A percentile compares a stretch with the other conserved stretches of the same genome.
Conservation (phyloP, 169 alveolate species). For the Eimeria mitis region DNA sequence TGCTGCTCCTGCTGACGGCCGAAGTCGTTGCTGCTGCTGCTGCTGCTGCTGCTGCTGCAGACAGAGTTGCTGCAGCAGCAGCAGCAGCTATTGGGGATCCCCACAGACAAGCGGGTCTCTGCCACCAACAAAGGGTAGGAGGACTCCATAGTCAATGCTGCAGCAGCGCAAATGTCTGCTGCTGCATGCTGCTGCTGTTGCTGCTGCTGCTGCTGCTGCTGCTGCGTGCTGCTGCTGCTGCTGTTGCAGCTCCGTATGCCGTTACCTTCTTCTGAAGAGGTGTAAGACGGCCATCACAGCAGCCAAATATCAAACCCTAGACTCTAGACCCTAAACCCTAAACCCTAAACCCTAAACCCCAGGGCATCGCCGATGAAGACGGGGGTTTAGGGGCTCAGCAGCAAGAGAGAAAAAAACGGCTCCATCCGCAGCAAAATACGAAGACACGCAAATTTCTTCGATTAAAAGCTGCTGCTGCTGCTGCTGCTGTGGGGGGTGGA, state of each 20-base stretch:
- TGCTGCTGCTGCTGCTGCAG: slow-evolving; percentile 23
- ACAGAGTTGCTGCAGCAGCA: slow-evolving; percentile 32
- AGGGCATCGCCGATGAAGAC: background rate
- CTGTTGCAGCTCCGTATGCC: background rate
- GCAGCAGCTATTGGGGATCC: slow-evolving; percentile 11
- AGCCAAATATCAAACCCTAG: slow-evolving; percentile 5
- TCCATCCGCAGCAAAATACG: background rate
- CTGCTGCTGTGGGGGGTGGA: slow-evolving; percentile 23
- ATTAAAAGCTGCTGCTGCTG: background rate
- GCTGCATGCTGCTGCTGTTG: slow-evolving; percentile 23
- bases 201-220: slow-evolving; percentile 50
- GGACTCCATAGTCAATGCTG: background rate
- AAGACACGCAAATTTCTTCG: background rate
- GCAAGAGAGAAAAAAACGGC: background rate
- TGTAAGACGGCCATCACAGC: background rate
- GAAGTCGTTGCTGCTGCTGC: slow-evolving; percentile 9
- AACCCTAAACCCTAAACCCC: slow-evolving; percentile 38
- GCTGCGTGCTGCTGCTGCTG: slow-evolving; percentile 55
- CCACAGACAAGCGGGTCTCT: slow-evolving; percentile 43
- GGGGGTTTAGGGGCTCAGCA: background rate
- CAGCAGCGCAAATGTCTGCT: slow-evolving; percentile 26
- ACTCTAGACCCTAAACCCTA: slow-evolving; percentile 48
- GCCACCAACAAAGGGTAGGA: background rate
- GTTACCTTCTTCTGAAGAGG: background rate
- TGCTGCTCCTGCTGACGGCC: slow-evolving; percentile 22